Evolutionary conservation across 371 early-diverging fungal species (phyloP).

Genomic region (Sporodiniella umbellata): DNA sequence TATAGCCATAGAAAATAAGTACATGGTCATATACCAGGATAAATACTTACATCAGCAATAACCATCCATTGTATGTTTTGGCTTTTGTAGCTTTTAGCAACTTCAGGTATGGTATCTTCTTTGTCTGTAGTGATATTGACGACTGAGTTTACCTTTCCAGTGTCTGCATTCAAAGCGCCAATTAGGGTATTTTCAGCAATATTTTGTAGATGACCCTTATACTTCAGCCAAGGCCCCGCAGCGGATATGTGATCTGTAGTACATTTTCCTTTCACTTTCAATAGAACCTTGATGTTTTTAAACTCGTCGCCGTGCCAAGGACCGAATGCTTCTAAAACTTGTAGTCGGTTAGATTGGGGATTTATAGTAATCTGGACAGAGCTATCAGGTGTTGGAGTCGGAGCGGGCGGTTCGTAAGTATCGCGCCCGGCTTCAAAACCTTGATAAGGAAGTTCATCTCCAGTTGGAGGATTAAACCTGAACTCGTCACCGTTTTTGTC

Average conservation of each 20-base stretch:
- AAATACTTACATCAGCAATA: conserved; percentile 63
- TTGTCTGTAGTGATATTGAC: conserved; percentile 66
- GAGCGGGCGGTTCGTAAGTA: conserved; percentile 56
- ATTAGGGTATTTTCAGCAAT: conserved; percentile 96
- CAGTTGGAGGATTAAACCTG: conserved; percentile 79
- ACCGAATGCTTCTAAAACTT: conserved; percentile 80
- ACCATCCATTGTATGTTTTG: conserved; percentile 87
- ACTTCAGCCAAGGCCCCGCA: conserved; percentile 97
- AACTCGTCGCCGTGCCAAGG: conserved; percentile 83
- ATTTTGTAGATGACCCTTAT: conserved; percentile 95
- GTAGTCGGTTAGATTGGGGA: conserved; percentile 78
- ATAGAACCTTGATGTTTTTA: conserved; percentile 69
- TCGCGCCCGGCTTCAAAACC: conserved; percentile 85
- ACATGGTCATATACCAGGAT: conserved; percentile 30
- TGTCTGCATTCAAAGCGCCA: conserved; percentile 93
- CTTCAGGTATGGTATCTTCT: conserved; percentile 83
- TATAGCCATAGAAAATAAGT: conserved; percentile 23
- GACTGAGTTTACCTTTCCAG: conserved; percentile 82
- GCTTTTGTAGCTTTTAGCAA: conserved; percentile 86
- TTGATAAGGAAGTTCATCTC: conserved; percentile 80
- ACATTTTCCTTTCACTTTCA: conserved; percentile 96
- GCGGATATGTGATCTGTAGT: conserved; percentile 97
- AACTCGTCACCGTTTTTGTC: conserved; percentile 73
- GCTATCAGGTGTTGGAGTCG: conserved; percentile 59
- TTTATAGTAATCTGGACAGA: conserved; percentile 62